Base-by-base conservation (phyloP, 306 rosid genomes). In the Carpinus viminea region DNA sequence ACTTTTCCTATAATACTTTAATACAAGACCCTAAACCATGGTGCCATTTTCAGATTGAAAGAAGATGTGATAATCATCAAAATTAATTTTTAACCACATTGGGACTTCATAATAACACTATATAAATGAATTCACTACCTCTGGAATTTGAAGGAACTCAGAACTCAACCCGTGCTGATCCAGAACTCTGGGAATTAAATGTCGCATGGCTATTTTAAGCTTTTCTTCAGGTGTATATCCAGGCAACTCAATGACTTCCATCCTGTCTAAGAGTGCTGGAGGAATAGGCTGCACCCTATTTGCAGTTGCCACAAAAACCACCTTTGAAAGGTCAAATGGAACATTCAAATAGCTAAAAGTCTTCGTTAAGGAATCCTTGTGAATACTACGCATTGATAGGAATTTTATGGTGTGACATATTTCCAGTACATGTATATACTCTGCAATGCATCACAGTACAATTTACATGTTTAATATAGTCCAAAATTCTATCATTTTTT, bases 201-300 rank as follows among this genome's bases (percentile, higher is more conserved):
- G 93, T 65, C 55, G 87, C 96, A 91, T 83, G 74, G 98, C 98
- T 88, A 95, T 95, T 87, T 83, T 91, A 38, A 95, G 91, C 85
- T 95, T 95, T 87, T 95, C 98, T 79, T 95, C 98, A 3, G 95
- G 88, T 80, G 98, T 95, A 82, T 92, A 95, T 73, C 98, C 98
- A 75, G 98, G 98, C 86, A 95, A 86, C 87, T 95, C 98, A 73
- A 95, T 95, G 83, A 95, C 97, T 87, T 95, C 98, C 98, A 95
- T 95, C 91, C 98, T 89, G 86, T 95, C 98, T 75, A 91, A 87
- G 74, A 95, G 98, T 76, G 98, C 78, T 41, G 98, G 96, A 64
- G 98, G 98, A 79, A 95, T 92, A 21, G 95, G 98, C 74, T 92
- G 98, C 47, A 85, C 84, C 83, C 93, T 91, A 83, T 95, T 95